These are phyloP conservation scores for Fraxinus platypoda DNA, from an alignment of 305 asterid species.

Conservation along the genomic window DNA sequence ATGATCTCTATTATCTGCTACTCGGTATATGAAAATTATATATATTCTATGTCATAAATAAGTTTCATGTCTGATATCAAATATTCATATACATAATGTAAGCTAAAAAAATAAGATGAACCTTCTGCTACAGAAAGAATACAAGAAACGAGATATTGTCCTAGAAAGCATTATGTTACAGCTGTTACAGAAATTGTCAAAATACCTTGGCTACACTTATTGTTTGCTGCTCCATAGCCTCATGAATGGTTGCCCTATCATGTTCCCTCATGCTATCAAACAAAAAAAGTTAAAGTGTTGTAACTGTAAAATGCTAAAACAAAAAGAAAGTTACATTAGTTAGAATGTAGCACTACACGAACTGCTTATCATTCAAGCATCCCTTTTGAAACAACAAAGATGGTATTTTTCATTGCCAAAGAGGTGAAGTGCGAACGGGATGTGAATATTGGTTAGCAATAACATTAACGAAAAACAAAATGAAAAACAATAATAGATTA, in stretches of 20 bases:
- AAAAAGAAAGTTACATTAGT: constrained; percentile 8
- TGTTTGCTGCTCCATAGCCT: constrained; percentile 99
- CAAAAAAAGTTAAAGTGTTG: constrained; percentile 9
- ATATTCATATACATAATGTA: neutral
- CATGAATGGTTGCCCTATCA: constrained; percentile 96
- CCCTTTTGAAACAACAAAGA: neutral
- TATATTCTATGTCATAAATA: constrained; percentile 12
- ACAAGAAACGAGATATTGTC: constrained; percentile 12
- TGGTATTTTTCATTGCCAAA: neutral
- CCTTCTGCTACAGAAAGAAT: constrained; percentile 7
- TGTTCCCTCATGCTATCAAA: constrained; percentile 87
- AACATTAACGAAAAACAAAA: neutral
- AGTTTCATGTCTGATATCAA: neutral
- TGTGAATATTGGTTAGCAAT: neutral
- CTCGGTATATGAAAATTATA: neutral
- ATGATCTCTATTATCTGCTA: neutral
- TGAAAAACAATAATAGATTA: neutral
- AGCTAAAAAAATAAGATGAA: neutral
- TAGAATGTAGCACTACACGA: constrained; percentile 8
- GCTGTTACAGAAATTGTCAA: constrained; percentile 5
- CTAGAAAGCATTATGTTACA: constrained; percentile 9
- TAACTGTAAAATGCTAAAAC: constrained; percentile 2
- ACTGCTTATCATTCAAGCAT: constrained; percentile 8
- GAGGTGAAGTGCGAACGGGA: neutral
- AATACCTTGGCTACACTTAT: constrained; percentile 97